Base-by-base conservation (phyloP, 1,284 basidiomycete species). In the Waitea zeae region DNA sequence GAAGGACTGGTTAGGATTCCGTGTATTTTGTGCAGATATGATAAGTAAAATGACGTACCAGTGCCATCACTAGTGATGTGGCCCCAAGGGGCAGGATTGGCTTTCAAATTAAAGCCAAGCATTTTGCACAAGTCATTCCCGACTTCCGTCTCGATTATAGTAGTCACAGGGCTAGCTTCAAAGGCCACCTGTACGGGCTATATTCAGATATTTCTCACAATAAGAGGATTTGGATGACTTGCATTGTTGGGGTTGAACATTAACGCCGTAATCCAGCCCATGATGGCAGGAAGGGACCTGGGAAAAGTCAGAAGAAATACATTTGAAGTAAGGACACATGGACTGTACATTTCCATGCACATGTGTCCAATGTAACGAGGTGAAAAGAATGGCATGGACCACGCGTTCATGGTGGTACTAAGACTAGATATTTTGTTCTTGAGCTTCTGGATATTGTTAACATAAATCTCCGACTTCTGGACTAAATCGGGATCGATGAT, bases 1-100 rank as follows among this genome's bases (percentile, higher is more conserved):
- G n/a, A n/a, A n/a, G n/a, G n/a, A n/a, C n/a, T n/a, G n/a, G n/a
- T n/a, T n/a, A n/a, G n/a, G n/a, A n/a, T n/a, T n/a, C n/a, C n/a
- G n/a, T n/a, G n/a, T n/a, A n/a, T n/a, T n/a, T n/a, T n/a, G n/a
- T n/a, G n/a, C n/a, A n/a, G n/a, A n/a, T n/a, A n/a, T n/a, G n/a
- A n/a, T n/a, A n/a, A n/a, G n/a, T n/a, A n/a, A n/a, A n/a, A n/a
- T n/a, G n/a, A n/a, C n/a, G n/a, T n/a, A n/a, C n/a, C n/a, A 11
- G 60, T 53, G 11, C 63, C 62, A 32, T 52, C 62, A 28, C 52
- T 57, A 5, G 60, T 51, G 31, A 65, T 57, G 41, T 66, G 63
- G 1, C 62, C 63, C 62, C 62, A 34, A 5, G 32, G 32, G 12
- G 20, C 32, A 6, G 11, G 9, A 22, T 20, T 22, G 3, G 45